phyloP scores from a whole-genome alignment of 2,329 filamentous ascomycete species.

The Botrytis elliptica region DNA sequence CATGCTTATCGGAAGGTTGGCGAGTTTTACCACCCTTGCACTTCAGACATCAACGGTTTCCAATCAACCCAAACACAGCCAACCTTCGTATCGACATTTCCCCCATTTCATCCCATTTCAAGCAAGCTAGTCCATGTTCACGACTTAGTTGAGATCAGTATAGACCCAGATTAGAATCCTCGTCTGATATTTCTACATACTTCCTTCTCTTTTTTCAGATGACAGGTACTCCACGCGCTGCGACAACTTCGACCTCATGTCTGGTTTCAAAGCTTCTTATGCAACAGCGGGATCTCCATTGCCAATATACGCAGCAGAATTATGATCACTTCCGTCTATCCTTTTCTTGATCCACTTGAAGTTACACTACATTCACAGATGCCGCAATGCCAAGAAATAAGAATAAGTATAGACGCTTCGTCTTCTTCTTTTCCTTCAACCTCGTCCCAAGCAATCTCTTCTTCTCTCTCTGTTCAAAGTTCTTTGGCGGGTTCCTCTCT shows the following conservation, averaged over 20 bases:
- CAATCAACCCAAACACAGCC: conserved; percentile 24
- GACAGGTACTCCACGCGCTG: conserved; percentile 28
- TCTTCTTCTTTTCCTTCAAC: conserved; percentile 29
- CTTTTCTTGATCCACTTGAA: conserved; percentile 5
- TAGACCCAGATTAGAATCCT: conserved; percentile 27
- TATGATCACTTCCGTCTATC: conserved; percentile 27
- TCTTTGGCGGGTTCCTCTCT: conserved; percentile 36
- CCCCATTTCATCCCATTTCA: conserved; percentile 20
- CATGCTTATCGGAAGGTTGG: neutral
- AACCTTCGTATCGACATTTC: conserved; percentile 13
- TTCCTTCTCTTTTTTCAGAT: conserved; percentile 32
- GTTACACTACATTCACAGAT: conserved; percentile 19
- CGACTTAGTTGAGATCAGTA: neutral
- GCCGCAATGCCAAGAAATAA: conserved; percentile 35
- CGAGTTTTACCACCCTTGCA: conserved; percentile 31
- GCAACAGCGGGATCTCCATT: conserved; percentile 37
- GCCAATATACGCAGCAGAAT: conserved; percentile 30
- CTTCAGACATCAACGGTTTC: conserved; percentile 32
- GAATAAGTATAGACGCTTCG: conserved; percentile 36
- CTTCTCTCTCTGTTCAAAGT: conserved; percentile 26
- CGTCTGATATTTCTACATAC: conserved; percentile 22
- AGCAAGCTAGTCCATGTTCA: conserved; percentile 13
- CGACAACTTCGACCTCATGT: conserved; percentile 35
- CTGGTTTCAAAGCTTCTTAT: conserved; percentile 37
- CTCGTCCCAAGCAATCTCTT: conserved; percentile 28